Percentiles rank a stretch among this genome's conserved stretches.
These are phyloP conservation scores for Solanum lignicaule DNA, from an alignment of 257 asterid genomes.

Conservation along the genomic window DNA sequence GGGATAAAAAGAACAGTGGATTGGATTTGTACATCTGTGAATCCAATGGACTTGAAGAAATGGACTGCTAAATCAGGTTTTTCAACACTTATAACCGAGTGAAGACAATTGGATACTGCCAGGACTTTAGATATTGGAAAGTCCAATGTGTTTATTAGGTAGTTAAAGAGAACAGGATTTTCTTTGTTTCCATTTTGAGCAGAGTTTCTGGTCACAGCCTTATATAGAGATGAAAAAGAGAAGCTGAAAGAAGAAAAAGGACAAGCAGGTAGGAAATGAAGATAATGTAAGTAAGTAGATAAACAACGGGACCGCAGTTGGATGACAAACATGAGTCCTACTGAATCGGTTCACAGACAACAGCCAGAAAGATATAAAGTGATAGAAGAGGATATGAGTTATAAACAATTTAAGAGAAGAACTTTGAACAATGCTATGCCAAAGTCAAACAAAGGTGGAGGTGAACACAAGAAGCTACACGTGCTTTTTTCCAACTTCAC, in stretches of 20 bases:
- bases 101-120: background rate
- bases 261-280: background rate
- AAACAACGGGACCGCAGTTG: background rate
- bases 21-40: slow-evolving; percentile 4
- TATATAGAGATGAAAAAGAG: background rate
- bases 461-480: background rate
- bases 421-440: background rate
- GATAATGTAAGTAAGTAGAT: background rate
- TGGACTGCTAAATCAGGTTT: background rate
- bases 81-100: background rate
- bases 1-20: background rate
- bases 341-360: background rate
- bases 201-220: background rate
- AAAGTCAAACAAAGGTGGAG: background rate
- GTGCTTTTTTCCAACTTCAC: background rate
- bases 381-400: background rate
- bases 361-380: background rate
- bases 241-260: background rate
- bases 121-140: slow-evolving; percentile 5
- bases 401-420: background rate
- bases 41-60: background rate
- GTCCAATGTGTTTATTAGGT: background rate
- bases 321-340: background rate
- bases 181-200: background rate
- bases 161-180: slow-evolving; percentile 1